A percentile compares a stretch with the other conserved stretches of the same genome.
Evolutionary conservation across 306 rosid genomes (phyloP).

Genomic region (Neltuma alba): DNA sequence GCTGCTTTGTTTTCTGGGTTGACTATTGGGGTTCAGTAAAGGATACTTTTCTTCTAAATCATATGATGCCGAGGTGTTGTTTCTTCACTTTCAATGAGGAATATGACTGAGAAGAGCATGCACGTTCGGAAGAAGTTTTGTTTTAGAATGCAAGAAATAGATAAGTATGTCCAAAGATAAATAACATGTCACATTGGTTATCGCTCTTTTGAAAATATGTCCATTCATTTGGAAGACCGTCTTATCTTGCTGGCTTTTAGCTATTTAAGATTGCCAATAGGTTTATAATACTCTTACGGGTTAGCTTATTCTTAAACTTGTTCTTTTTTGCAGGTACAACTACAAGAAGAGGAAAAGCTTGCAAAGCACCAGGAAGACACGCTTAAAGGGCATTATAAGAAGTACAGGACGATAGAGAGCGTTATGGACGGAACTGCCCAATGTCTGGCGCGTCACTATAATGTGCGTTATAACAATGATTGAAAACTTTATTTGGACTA

Average conservation of each 20-base stretch:
- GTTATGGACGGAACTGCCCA: conserved; percentile 54
- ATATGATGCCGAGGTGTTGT: neutral
- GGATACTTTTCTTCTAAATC: neutral
- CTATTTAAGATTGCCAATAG: too few species aligned
- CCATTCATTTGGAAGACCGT: neutral
- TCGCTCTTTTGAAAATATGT: neutral
- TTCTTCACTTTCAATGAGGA: neutral
- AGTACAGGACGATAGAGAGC: conserved; percentile 48
- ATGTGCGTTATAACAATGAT: conserved; percentile 20
- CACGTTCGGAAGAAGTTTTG: neutral
- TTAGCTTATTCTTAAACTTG: neutral
- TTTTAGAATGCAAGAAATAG: neutral
- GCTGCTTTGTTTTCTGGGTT: neutral
- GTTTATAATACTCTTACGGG: neutral
- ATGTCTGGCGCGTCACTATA: conserved; percentile 40
- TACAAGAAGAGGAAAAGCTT: conserved; percentile 56
- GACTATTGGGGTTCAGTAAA: conserved; percentile 14
- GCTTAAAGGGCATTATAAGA: conserved; percentile 50
- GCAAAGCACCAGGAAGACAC: conserved; percentile 47
- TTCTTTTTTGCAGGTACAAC: conserved; percentile 42
- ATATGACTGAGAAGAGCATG: neutral
- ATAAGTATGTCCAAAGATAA: neutral
- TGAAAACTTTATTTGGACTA: neutral
- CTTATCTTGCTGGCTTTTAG: neutral
- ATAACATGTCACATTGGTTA: neutral